These are phyloP conservation scores for Saksenaea vasiformis DNA, from an alignment of 371 early-diverging fungal species.

Conservation along the genomic window DNA sequence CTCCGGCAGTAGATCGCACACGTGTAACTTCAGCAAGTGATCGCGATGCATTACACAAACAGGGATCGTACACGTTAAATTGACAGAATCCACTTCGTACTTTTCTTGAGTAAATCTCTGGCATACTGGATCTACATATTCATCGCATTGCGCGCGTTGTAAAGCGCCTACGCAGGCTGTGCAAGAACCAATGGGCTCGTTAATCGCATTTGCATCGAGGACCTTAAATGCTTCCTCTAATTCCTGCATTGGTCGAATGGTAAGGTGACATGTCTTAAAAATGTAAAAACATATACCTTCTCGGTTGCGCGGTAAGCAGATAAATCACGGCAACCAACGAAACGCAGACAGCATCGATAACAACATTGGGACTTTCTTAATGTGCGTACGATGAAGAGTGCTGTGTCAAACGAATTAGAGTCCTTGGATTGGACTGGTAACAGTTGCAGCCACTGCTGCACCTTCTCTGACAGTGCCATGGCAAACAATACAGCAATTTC, in stretches of 20 bases:
- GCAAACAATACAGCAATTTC: background rate
- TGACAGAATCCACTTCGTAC: constrained; percentile 39
- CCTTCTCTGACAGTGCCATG: background rate
- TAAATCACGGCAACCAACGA: constrained; percentile 25
- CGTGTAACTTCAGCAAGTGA: constrained; percentile 44
- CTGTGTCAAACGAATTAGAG: background rate
- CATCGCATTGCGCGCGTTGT: constrained; percentile 33
- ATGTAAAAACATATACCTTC: constrained; percentile 10
- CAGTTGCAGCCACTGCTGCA: background rate
- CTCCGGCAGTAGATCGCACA: constrained; percentile 19
- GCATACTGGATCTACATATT: constrained; percentile 31
- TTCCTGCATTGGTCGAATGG: constrained; percentile 13
- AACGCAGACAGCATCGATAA: constrained; percentile 42
- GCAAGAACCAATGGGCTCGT: constrained; percentile 23
- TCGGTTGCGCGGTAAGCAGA: constrained; percentile 26
- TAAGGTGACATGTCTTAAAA: background rate
- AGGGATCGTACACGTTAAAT: constrained; percentile 55
- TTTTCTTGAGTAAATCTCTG: constrained; percentile 30
- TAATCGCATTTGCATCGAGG: background rate
- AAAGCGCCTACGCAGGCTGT: constrained; percentile 52
- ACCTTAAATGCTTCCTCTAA: constrained; percentile 12
- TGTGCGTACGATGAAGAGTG: constrained; percentile 10
- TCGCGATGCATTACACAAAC: constrained; percentile 53
- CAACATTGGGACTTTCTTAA: constrained; percentile 30
- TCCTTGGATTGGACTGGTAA: background rate